A percentile compares a stretch with the other conserved stretches of the same genome.
Conservation (phyloP, 139 green algal species). For the Astrephomene gubernaculifera region DNA sequence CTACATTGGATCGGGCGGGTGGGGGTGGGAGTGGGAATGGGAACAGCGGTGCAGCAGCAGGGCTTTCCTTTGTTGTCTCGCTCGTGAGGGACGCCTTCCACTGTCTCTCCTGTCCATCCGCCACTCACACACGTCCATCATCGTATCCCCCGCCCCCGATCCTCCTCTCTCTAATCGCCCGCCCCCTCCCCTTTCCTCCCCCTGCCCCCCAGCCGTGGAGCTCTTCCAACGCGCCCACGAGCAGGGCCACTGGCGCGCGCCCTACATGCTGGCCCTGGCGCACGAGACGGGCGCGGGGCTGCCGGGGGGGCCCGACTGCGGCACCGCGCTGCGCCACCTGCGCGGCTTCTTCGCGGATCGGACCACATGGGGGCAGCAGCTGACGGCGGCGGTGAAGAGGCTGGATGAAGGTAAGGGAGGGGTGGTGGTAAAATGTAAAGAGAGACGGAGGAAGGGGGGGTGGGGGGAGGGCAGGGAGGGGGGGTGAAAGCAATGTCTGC, state of each 20-base stretch:
- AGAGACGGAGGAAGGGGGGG: background rate
- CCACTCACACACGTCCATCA: background rate
- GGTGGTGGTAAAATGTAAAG: background rate
- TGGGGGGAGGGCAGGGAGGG: background rate
- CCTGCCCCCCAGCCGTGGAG: slow-evolving; percentile 40
- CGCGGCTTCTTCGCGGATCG: slow-evolving; percentile 52
- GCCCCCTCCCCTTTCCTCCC: background rate
- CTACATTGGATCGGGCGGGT: no score
- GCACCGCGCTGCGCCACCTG: background rate
- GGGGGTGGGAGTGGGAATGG: no score
- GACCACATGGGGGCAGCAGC: slow-evolving; percentile 32
- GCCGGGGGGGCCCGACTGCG: slow-evolving; percentile 37
- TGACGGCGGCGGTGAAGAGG: slow-evolving; percentile 33
- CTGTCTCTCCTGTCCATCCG: background rate
- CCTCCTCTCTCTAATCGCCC: background rate
- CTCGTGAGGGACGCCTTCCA: no score
- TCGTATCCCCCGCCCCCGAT: background rate
- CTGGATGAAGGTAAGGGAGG: slow-evolving; percentile 17
- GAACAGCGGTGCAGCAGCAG: no score
- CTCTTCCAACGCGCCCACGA: slow-evolving; percentile 44
- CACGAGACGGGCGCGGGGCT: slow-evolving; percentile 39
- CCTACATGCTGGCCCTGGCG: slow-evolving; percentile 54
- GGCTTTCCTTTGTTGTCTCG: no score
- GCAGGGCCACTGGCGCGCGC: slow-evolving; percentile 59
- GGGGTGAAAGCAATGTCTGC: background rate